Evolutionary conservation across 2,329 filamentous ascomycete genomes (phyloP), one percentile per base, ranked within the genome.

Genomic region (Penicillium sp.): DNA sequence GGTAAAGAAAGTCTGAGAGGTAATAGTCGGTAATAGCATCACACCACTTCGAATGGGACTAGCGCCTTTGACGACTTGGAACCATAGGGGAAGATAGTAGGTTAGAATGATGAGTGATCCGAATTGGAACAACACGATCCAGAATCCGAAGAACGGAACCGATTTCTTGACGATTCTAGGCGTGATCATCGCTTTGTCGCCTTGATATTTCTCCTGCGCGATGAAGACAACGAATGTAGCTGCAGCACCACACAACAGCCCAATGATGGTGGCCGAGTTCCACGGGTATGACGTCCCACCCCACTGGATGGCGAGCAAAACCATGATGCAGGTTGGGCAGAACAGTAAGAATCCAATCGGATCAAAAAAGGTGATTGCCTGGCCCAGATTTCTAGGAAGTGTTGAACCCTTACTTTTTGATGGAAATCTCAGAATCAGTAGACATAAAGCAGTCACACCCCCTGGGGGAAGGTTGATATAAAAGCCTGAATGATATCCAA

Each of bases 301-400:
- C 51, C 67, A 74, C 38, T 76, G 67, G 5, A 77, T 52, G 0
- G 69, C 71, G 0, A 76, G 57, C 2, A 76, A 51, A 17, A 73
- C 63, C 48, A 61, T 66, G 15, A 70, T 51, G 3, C 67, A 56
- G 2, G 60, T 62, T 0, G 59, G 64, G 36, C 30, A 31, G 25
- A 54, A 43, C 4, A 54, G 31, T 1, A 26, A n/a, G 17, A 54
- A 54, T 1, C 51, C 50, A 2, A 47, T 4, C 13, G 53, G 43
- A 33, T 54, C 51, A n/a, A 7, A 54, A 40, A 6, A 29, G 37
- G 8, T 20, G 33, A 7, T 33, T 11, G 14, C 47, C 31, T 4
- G 40, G 17, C 26, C 5, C 50, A 10, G 4, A 45, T 36, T 1
- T 36, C 20, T 8, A 21, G 5, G 4, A 33, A 16, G 14, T 14